Evolutionary conservation across 1,284 basidiomycete genomes (phyloP).

Genomic region (Pseudozyma tsukubaensis): DNA sequence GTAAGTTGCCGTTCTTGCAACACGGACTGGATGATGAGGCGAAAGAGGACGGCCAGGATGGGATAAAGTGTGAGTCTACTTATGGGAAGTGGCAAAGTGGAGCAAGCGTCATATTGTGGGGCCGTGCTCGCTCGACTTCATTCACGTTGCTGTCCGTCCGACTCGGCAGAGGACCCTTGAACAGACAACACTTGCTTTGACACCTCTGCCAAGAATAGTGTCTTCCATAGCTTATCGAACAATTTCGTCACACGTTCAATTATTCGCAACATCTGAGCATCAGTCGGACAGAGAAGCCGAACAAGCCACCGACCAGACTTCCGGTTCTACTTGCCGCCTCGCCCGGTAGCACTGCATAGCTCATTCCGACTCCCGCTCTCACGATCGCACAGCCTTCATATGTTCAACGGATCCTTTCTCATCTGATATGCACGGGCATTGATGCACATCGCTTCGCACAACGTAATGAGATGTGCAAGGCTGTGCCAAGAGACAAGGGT

Average conservation of each 20-base stretch:
- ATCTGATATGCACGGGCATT: too few species aligned
- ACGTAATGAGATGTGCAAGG: not conserved
- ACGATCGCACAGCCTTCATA: too few species aligned
- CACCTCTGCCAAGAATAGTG: too few species aligned
- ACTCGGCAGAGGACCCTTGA: not conserved
- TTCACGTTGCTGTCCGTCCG: not conserved
- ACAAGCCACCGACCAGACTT: not conserved
- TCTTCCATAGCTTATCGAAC: too few species aligned
- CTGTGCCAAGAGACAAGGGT: not conserved
- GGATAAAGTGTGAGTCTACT: not conserved
- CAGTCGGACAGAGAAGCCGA: not conserved
- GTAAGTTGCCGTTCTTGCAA: not conserved
- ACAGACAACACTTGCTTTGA: too few species aligned
- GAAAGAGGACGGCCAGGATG: not conserved
- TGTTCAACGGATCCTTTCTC: too few species aligned
- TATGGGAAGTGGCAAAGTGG: slow-evolving; percentile 1
- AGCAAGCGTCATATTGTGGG: not conserved
- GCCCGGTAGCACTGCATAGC: not conserved
- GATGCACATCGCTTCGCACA: too few species aligned
- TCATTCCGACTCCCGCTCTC: too few species aligned
- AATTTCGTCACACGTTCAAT: too few species aligned
- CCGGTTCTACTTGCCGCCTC: not conserved
- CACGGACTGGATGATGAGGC: not conserved
- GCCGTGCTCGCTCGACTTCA: not conserved
- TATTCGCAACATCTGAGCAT: too few species aligned